A percentile compares a stretch with the other conserved stretches of the same genome.
Evolutionary conservation across 768 basidiomycete genomes (phyloP).

Genomic region (Psilocybe cyanescens): DNA sequence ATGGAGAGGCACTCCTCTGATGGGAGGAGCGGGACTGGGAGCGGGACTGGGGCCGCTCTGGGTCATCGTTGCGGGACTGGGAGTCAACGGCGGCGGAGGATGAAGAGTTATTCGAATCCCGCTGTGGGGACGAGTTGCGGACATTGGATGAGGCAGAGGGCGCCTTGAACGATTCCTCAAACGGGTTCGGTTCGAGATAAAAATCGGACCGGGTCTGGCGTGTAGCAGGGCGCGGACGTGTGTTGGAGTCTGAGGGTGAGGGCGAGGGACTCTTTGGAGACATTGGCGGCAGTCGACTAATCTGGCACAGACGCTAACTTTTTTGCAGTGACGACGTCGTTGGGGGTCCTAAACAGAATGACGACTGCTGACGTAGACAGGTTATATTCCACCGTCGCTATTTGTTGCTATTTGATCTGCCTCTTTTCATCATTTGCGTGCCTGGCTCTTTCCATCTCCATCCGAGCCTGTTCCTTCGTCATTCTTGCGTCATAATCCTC

Average conservation of each 20-base stretch:
- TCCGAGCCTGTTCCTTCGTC: conserved; percentile 21
- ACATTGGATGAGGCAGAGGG: conserved; percentile 46
- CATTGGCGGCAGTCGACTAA: conserved; percentile 29
- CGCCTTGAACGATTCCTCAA: conserved; percentile 90
- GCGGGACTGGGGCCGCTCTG: conserved; percentile 26
- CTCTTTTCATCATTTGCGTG: conserved; percentile 19
- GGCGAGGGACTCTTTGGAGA: conserved; percentile 42
- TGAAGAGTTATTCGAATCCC: conserved; percentile 34
- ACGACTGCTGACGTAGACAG: conserved; percentile 55
- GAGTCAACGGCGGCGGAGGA: conserved; percentile 19
- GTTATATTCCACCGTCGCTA: conserved; percentile 44
- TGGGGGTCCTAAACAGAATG: conserved; percentile 44
- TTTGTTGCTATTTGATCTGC: conserved; percentile 43
- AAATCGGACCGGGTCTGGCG: conserved; percentile 68
- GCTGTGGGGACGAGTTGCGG: conserved; percentile 40
- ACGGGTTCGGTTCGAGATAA: conserved; percentile 87
- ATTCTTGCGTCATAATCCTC: conserved; percentile 27
- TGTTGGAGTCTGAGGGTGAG: conserved; percentile 25
- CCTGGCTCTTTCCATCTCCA: conserved; percentile 19
- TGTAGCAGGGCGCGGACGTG: conserved; percentile 26
- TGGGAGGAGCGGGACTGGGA: conserved; percentile 35
- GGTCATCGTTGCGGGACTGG: conserved; percentile 17
- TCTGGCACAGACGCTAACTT: background rate
- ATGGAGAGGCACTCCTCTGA: conserved; percentile 45
- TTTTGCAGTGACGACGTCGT: conserved; percentile 28